phyloP scores from a whole-genome alignment of 257 asterid species.

The Anisodus acutangulus region DNA sequence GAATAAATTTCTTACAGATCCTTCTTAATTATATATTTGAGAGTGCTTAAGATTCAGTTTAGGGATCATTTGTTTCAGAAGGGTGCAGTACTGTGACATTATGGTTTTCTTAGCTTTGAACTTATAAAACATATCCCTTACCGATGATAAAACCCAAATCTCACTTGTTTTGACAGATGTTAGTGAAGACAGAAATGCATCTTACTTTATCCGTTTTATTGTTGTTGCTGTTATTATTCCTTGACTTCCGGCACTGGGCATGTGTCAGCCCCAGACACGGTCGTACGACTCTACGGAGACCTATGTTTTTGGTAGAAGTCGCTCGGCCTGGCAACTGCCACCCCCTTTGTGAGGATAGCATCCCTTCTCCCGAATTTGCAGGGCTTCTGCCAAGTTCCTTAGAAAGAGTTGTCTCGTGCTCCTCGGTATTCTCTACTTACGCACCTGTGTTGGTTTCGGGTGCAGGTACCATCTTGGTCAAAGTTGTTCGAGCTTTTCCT shows the following conservation, averaged over 20 bases:
- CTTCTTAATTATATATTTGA: neutral
- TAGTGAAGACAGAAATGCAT: neutral
- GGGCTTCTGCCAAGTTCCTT: neutral
- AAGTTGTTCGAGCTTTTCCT: neutral
- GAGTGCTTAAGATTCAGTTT: conserved; percentile 17
- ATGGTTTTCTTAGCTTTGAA: neutral
- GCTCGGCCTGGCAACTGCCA: neutral
- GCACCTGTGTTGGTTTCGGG: neutral
- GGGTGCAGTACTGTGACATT: neutral
- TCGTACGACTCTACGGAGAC: neutral
- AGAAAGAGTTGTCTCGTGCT: neutral
- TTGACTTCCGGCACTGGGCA: neutral
- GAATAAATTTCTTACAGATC: neutral
- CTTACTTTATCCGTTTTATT: neutral
- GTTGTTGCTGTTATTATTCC: neutral
- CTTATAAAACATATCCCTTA: neutral
- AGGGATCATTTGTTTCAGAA: conserved; percentile 14
- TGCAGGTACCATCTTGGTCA: neutral
- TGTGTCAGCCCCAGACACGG: neutral
- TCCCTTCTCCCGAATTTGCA: neutral
- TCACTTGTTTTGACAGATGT: neutral
- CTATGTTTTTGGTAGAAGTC: neutral
- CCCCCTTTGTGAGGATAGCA: neutral
- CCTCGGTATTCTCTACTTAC: neutral
- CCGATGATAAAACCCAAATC: neutral